Conservation (phyloP, 2,329 filamentous ascomycete species). For the Bipolaris gigantea region DNA sequence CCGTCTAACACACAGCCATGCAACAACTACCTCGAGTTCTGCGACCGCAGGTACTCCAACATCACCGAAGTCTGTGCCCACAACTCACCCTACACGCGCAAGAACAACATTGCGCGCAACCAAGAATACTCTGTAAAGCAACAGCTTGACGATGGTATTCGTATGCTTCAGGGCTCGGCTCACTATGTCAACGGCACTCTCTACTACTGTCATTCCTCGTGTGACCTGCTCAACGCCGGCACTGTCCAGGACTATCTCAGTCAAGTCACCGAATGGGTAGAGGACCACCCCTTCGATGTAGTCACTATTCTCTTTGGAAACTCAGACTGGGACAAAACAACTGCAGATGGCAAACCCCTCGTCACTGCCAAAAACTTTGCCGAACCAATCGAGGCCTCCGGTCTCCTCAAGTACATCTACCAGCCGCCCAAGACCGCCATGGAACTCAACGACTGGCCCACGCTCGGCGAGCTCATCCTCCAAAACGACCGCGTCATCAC, state of each 20-base stretch:
- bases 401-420: constrained; percentile 75
- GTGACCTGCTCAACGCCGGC: constrained; percentile 81
- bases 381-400: constrained; percentile 69
- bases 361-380: constrained; percentile 66
- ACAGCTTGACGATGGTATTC: constrained; percentile 47
- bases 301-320: constrained; percentile 88
- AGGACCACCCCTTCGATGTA: constrained; percentile 79
- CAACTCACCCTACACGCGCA: constrained; percentile 43
- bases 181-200: constrained; percentile 62
- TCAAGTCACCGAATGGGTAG: constrained; percentile 73
- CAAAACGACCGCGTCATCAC: constrained; percentile 43
- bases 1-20: constrained; percentile 48
- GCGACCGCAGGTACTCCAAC: constrained; percentile 45
- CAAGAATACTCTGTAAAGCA: constrained; percentile 43
- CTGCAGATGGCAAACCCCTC: constrained; percentile 50
- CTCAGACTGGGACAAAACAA: constrained; percentile 52
- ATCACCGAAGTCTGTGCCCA: constrained; percentile 48
- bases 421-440: constrained; percentile 75
- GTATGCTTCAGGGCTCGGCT: constrained; percentile 61
- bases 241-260: constrained; percentile 74
- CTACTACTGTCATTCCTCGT: constrained; percentile 86
- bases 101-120: constrained; percentile 43
- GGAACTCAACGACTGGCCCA: constrained; percentile 80
- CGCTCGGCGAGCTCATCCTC: constrained; percentile 63
- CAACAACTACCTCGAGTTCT: constrained; percentile 48